phyloP scores from a whole-genome alignment of 208 protist species.

The Leishmania lainsoni region DNA sequence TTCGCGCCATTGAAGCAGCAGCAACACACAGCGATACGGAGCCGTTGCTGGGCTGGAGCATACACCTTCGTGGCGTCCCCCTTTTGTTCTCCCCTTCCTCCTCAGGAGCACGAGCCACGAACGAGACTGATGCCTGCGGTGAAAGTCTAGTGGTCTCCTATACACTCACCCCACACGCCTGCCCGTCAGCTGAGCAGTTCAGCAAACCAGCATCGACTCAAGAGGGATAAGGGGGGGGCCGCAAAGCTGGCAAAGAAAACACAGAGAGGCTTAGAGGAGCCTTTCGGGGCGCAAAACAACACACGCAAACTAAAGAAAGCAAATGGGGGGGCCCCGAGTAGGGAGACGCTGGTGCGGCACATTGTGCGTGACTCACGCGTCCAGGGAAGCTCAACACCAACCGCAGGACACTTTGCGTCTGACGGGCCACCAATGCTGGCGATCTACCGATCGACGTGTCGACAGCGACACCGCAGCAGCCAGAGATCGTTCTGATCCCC shows the following conservation, averaged over 20 bases:
- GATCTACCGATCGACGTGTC: not conserved
- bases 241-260: not conserved
- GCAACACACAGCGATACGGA: not conserved
- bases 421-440: not conserved
- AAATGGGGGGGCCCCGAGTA: conserved; percentile 61
- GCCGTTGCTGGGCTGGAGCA: not conserved
- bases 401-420: not conserved
- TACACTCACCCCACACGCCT: not conserved
- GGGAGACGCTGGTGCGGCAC: conserved; percentile 54
- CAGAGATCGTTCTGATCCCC: conserved; percentile 57
- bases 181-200: not conserved
- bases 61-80: not conserved
- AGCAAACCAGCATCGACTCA: not conserved
- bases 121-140: not conserved
- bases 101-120: not conserved
- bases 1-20: not conserved
- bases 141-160: not conserved
- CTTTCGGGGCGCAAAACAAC: not conserved
- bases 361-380: conserved; percentile 39
- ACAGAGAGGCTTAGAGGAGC: not conserved
- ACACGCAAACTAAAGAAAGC: not conserved
- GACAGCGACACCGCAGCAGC: conserved; percentile 11
- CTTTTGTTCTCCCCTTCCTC: not conserved
- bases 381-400: not conserved
- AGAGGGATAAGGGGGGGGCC: not conserved